Conservation (phyloP, 2,329 filamentous ascomycete genomes). For the Mollisiaceae sp. region DNA sequence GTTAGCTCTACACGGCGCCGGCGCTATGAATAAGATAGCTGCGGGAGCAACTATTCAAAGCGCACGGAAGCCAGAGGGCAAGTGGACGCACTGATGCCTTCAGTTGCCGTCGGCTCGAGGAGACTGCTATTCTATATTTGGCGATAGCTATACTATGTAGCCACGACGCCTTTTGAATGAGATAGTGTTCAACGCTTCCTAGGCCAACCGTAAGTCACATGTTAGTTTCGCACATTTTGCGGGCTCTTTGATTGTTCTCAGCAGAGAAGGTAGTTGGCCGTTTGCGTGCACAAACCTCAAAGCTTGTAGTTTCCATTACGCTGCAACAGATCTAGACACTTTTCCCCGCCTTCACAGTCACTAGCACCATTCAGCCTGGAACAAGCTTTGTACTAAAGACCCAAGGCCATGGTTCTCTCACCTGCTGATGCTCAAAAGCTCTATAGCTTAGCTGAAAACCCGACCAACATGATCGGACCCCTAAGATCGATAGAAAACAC, state of each 20-base stretch:
- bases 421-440: not conserved
- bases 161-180: not conserved
- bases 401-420: constrained; percentile 2
- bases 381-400: not conserved
- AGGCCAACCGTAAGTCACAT: not conserved
- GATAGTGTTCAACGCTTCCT: not conserved
- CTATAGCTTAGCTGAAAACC: too few relatives aligned
- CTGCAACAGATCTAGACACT: not conserved
- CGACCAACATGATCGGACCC: not conserved
- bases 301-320: not conserved
- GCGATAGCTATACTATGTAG: not conserved
- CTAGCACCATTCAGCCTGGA: not conserved
- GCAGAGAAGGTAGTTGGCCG: not conserved
- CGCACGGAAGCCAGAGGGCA: not conserved
- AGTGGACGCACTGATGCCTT: not conserved
- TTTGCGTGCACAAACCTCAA: not conserved
- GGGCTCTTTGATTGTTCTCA: not conserved
- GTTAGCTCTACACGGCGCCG: not conserved
- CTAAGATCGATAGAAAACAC: not conserved
- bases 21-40: not conserved
- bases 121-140: not conserved
- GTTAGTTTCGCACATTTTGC: not conserved
- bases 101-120: not conserved
- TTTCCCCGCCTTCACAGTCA: not conserved
- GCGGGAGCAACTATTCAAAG: constrained; percentile 1